Base-by-base conservation (phyloP, 441 rosid species). In the Hura crepitans region DNA sequence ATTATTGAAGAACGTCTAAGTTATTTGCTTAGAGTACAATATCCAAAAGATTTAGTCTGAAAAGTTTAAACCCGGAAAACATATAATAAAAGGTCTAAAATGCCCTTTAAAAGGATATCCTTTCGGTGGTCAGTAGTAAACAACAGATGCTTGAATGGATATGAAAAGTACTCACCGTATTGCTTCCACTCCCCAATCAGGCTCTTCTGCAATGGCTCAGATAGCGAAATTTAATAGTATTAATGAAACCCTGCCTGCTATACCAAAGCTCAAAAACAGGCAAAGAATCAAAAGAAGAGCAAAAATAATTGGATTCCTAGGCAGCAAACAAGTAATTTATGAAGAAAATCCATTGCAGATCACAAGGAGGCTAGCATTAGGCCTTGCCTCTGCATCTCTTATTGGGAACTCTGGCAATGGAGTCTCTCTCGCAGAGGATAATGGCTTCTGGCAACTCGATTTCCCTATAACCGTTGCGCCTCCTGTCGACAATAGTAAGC, bases 401-500 rank as follows among this genome's bases (percentile, higher is more conserved):
- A 18, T 76, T 42, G 71, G 62, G 43, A 70, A 61, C 57, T 69
- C 73, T 14, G 74, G 78, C n/a, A 74, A 67, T 13, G 81, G 75
- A 22, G 63, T 70, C 47, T 82, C 95, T 45, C 78, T 81, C 5
- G 97, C 96, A 9, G 82, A 87, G 72, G 91, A 84, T 46, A 91
- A 91, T 56, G 92, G 92, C 2, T 85, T 78, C 67, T 91, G 96
- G 97, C 28, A 14, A 17, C 71, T 82, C 73, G 85, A 80, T 50
- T 85, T 84, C 66, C 93, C 90, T 57, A 76, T 94, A 53, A 85
- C 88, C 0, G 71, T 83, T 33, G 6, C 45, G 45, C 95, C 92
- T 65, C 75, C 89, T 23, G 81, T 83, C 18, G 80, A 84, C 71
- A 91, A 89, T 80, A 83, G 98, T 91, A 79, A 86, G 96, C 72